These are phyloP conservation scores for Sequoiadendron giganteum DNA, from an alignment of 75 land plant species.

Conservation along the genomic window DNA sequence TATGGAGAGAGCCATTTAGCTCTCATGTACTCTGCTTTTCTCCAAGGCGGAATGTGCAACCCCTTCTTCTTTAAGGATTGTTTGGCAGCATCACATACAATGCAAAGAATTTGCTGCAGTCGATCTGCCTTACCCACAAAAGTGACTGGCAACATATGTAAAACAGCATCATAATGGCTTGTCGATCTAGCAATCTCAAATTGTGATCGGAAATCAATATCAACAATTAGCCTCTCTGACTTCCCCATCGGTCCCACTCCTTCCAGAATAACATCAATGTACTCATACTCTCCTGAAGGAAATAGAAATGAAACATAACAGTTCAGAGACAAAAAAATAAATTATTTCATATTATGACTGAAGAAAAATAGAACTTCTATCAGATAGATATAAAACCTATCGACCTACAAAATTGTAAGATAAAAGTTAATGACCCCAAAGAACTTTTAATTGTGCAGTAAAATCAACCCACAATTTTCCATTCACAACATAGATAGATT, in stretches of 20 bases:
- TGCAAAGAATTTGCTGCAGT: slow-evolving; percentile 69
- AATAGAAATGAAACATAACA: not conserved
- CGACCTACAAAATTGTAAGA: not conserved
- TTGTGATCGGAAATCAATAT: slow-evolving; percentile 81
- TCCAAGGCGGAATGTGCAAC: slow-evolving; percentile 89
- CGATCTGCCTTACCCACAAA: slow-evolving; percentile 78
- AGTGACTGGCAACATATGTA: slow-evolving; percentile 65
- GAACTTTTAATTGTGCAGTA: not conserved
- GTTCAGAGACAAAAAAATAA: not conserved
- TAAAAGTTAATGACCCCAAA: not conserved
- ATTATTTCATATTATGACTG: not conserved
- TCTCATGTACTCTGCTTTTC: slow-evolving; percentile 77
- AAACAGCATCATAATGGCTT: slow-evolving; percentile 44
- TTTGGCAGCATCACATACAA: slow-evolving; percentile 70
- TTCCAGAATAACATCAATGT: slow-evolving; percentile 78
- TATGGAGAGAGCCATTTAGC: slow-evolving; percentile 93
- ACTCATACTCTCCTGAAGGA: slow-evolving; percentile 59
- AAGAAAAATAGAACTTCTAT: not conserved
- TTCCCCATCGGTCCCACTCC: slow-evolving; percentile 17
- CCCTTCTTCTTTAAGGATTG: slow-evolving; percentile 87
- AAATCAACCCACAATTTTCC: not conserved
- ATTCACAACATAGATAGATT: not conserved
- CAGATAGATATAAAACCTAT: no score
- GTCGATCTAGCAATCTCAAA: slow-evolving; percentile 95
- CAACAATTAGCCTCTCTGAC: slow-evolving; percentile 61